phyloP scores from a whole-genome alignment of 2,329 filamentous ascomycete species.

The Aschersonia sp. region DNA sequence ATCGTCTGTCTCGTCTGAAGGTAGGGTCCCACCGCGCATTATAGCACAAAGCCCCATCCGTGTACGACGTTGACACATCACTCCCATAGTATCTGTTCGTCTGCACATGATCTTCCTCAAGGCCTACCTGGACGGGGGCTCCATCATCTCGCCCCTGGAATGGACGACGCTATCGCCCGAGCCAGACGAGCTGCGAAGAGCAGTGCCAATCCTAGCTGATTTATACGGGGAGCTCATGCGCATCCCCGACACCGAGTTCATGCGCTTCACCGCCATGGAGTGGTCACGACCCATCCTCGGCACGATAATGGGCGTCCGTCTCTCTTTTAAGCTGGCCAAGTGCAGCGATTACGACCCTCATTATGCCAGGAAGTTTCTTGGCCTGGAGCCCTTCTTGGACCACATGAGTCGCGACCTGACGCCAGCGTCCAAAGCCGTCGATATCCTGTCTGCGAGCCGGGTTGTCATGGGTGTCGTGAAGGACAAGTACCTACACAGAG shows the following conservation, averaged over 20 bases:
- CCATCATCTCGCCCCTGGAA: not conserved
- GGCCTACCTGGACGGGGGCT: constrained; percentile 23
- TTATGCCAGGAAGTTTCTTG: constrained; percentile 23
- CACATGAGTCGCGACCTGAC: constrained; percentile 16
- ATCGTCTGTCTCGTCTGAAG: constrained; percentile 12
- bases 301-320: constrained; percentile 27
- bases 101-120: constrained; percentile 21
- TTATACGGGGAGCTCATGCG: constrained; percentile 18
- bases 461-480: constrained; percentile 31
- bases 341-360: constrained; percentile 21
- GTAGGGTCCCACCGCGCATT: constrained; percentile 3
- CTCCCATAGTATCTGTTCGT: constrained; percentile 10
- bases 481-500: constrained; percentile 27
- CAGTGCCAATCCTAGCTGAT: constrained; percentile 11
- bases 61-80: not conserved
- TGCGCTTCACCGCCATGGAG: constrained; percentile 25
- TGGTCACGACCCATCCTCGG: constrained; percentile 26
- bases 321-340: constrained; percentile 28
- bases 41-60: no score
- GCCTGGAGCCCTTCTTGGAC: constrained; percentile 23
- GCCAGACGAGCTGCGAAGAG: constrained; percentile 9
- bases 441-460: constrained; percentile 28
- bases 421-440: constrained; percentile 16
- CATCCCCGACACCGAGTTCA: constrained; percentile 16
- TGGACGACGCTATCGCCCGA: not conserved